Evolutionary conservation across 1,284 basidiomycete genomes (phyloP).

Genomic region (Austroboletus novae-zelandiae): DNA sequence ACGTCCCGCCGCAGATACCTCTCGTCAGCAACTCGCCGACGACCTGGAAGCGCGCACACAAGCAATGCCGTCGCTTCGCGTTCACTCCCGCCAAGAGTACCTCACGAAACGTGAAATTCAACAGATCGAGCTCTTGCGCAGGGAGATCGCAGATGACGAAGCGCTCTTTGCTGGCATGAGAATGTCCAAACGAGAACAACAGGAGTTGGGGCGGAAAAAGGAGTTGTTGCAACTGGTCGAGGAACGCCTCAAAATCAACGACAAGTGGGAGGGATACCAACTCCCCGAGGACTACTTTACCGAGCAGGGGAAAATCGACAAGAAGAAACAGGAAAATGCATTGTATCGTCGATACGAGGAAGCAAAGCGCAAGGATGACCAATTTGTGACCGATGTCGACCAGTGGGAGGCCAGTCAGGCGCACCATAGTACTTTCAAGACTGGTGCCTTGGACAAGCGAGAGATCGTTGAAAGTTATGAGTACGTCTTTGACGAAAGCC

Average conservation of each 20-base stretch:
- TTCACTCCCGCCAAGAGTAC: constrained; percentile 91
- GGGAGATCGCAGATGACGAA: constrained; percentile 93
- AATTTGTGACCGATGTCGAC: constrained; percentile 95
- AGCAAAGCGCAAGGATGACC: constrained; percentile 81
- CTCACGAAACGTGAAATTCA: constrained; percentile 95
- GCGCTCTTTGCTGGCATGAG: constrained; percentile 86
- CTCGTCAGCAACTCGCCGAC: constrained; percentile 81
- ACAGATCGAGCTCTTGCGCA: constrained; percentile 89
- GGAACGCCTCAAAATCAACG: constrained; percentile 90
- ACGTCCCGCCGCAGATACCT: constrained; percentile 82
- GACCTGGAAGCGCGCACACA: constrained; percentile 73
- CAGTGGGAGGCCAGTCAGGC: constrained; percentile 96
- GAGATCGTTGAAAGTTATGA: constrained; percentile 87
- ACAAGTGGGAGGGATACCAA: constrained; percentile 92
- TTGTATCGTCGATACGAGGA: constrained; percentile 96
- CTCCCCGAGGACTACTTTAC: constrained; percentile 97
- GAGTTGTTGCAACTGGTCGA: constrained; percentile 91
- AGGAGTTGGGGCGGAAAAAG: constrained; percentile 88
- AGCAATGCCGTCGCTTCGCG: constrained; percentile 83
- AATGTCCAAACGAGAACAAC: constrained; percentile 80
- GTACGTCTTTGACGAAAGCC: constrained; percentile 97
- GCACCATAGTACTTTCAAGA: constrained; percentile 83
- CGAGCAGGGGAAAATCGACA: constrained; percentile 98
- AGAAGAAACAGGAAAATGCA: constrained; percentile 92
- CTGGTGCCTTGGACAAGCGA: constrained; percentile 85